Conservation (phyloP, 2,329 filamentous ascomycete species). For the Ophiocordyceps camponoti-rufipedis region DNA sequence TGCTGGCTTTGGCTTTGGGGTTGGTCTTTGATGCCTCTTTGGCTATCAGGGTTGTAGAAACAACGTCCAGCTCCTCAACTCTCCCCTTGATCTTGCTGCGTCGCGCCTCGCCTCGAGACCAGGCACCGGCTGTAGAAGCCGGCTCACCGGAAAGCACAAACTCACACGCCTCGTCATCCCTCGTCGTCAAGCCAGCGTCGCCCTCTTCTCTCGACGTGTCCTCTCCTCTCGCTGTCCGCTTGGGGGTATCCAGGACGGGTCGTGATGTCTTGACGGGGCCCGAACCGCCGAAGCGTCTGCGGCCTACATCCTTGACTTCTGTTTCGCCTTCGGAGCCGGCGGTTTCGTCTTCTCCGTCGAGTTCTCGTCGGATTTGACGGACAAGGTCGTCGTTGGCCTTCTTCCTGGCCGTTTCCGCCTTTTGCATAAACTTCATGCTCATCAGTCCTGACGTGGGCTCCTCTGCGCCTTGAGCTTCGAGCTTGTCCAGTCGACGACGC, state of each 20-base stretch:
- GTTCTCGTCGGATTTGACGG: conserved; percentile 48
- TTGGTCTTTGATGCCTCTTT: conserved; percentile 12
- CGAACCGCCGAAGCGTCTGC: conserved; percentile 46
- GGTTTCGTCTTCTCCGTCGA: conserved; percentile 39
- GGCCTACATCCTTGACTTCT: conserved; percentile 42
- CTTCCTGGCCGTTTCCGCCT: conserved; percentile 61
- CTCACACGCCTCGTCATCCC: background rate
- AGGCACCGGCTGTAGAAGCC: conserved; percentile 17
- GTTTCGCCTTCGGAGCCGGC: conserved; percentile 30
- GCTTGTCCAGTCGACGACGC: conserved; percentile 24
- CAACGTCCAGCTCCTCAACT: conserved; percentile 21
- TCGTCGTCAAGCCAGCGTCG: background rate
- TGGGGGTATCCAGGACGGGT: conserved; percentile 12
- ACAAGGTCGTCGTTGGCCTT: conserved; percentile 66
- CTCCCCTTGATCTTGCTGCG: conserved; percentile 19
- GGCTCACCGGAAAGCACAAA: conserved; percentile 5
- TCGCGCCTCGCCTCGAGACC: conserved; percentile 20
- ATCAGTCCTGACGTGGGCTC: conserved; percentile 49
- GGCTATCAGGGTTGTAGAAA: conserved; percentile 15
- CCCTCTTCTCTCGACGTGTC: background rate
- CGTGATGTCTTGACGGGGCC: conserved; percentile 12
- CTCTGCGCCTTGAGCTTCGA: conserved; percentile 27
- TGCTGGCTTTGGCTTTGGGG: background rate
- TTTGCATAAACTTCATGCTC: conserved; percentile 88
- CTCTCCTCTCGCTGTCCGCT: conserved; percentile 2